Evolutionary conservation across 2,329 filamentous ascomycete species (phyloP).

Genomic region (Fusarium xylarioides): DNA sequence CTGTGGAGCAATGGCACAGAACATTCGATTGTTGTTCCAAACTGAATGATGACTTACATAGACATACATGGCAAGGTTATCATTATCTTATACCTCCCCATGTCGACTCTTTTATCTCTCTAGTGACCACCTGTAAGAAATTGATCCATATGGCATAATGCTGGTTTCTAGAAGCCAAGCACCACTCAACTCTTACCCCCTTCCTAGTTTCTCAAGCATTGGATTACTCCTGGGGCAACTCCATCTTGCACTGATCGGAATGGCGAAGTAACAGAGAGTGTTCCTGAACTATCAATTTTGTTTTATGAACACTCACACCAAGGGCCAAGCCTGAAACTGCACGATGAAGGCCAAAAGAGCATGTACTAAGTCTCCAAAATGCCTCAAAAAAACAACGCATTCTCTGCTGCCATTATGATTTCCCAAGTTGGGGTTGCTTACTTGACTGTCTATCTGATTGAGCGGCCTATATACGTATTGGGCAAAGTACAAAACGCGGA

Average conservation of each 20-base stretch:
- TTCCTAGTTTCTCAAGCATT: neutral
- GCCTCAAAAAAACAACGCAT: neutral
- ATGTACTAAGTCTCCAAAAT: neutral
- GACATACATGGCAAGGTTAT: rapidly evolving
- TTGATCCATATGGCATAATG: neutral
- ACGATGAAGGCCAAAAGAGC: neutral
- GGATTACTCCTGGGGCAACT: neutral
- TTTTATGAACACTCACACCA: neutral
- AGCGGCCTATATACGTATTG: too few species aligned
- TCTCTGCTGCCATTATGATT: neutral
- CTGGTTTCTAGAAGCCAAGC: neutral
- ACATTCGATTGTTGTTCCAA: neutral
- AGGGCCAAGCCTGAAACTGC: neutral
- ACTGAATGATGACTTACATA: neutral
- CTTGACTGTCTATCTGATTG: too few species aligned
- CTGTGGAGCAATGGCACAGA: neutral
- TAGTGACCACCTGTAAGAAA: rapidly evolving
- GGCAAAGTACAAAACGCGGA: too few species aligned
- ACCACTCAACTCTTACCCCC: too few species aligned
- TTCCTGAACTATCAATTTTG: neutral
- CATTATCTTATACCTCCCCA: neutral
- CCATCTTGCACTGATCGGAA: neutral
- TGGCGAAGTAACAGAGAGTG: neutral
- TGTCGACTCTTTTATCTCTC: too few species aligned
- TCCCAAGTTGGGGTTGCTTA: neutral